Evolutionary conservation across 495 filamentous ascomycete genomes (phyloP).

Genomic region (Aspergillus funiculosus): DNA sequence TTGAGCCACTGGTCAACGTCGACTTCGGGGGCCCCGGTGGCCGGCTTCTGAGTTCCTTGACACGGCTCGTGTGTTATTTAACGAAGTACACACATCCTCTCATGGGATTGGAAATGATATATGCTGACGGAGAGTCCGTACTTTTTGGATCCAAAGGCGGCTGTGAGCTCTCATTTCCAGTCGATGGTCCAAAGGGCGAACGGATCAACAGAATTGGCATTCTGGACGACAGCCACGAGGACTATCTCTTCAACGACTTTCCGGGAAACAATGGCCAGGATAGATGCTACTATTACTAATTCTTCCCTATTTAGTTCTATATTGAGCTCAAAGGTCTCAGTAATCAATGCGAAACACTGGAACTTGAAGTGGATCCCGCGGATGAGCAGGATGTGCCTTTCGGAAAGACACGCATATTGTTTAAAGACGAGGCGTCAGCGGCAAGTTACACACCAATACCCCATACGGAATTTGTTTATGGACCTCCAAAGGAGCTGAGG

Average conservation of each 20-base stretch:
- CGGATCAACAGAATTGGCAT: constrained; percentile 12
- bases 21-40: constrained; percentile 15
- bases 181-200: constrained; percentile 14
- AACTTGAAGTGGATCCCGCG: constrained; percentile 5
- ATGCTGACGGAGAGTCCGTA: constrained; percentile 3
- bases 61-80: constrained; percentile 13
- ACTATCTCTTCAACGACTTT: neutral
- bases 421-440: constrained; percentile 5
- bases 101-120: constrained; percentile 10
- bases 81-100: constrained; percentile 7
- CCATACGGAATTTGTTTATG: neutral
- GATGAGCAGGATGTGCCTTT: constrained; percentile 6
- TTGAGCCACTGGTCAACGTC: constrained; percentile 15
- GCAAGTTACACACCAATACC: neutral
- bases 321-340: too few species aligned
- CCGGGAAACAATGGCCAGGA: too few species aligned
- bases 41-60: constrained; percentile 5
- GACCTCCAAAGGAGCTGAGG: neutral
- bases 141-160: constrained; percentile 11
- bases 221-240: constrained; percentile 5
- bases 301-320: too few species aligned
- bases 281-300: neutral
- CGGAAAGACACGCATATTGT: constrained; percentile 8
- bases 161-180: constrained; percentile 8
- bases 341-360: constrained; percentile 1